Percentiles rank a stretch among this genome's conserved stretches.
Evolutionary conservation across 208 protist species (phyloP).

Genomic region (Crithidia sp.): DNA sequence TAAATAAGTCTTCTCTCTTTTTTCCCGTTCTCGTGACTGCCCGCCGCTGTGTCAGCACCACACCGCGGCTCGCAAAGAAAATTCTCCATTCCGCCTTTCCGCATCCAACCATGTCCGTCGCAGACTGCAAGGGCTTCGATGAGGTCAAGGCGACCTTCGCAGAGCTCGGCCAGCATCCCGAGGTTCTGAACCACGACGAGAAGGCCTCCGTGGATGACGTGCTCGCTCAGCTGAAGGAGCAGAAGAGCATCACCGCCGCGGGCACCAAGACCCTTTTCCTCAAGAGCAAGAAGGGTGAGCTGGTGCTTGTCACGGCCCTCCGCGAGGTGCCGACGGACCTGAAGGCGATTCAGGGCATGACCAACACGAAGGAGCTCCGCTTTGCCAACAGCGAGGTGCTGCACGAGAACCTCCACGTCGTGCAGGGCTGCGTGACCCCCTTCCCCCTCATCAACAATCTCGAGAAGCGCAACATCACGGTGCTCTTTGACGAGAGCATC

Average conservation of each 20-base stretch:
- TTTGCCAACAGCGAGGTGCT: constrained; percentile 80
- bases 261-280: constrained; percentile 91
- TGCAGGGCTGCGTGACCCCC: constrained; percentile 81
- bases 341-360: constrained; percentile 73
- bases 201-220: constrained; percentile 77
- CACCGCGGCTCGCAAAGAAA: neutral
- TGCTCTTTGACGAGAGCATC: constrained; percentile 80
- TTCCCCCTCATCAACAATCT: constrained; percentile 87
- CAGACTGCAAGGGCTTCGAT: constrained; percentile 63
- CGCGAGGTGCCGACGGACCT: constrained; percentile 76
- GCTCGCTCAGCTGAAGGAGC: constrained; percentile 9
- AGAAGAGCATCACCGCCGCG: constrained; percentile 6
- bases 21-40: neutral
- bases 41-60: constrained; percentile 5
- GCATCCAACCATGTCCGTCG: constrained; percentile 43
- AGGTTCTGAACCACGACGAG: constrained; percentile 72
- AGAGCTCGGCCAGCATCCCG: constrained; percentile 46
- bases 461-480: constrained; percentile 62
- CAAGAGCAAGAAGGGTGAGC: constrained; percentile 90
- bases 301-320: constrained; percentile 81
- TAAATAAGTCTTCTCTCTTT: constrained; percentile 5
- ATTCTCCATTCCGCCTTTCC: neutral
- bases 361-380: constrained; percentile 79
- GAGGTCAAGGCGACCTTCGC: constrained; percentile 59
- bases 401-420: constrained; percentile 66